phyloP scores from a whole-genome alignment of 2,329 filamentous ascomycete genomes.

The Pyrenophora graminea region DNA sequence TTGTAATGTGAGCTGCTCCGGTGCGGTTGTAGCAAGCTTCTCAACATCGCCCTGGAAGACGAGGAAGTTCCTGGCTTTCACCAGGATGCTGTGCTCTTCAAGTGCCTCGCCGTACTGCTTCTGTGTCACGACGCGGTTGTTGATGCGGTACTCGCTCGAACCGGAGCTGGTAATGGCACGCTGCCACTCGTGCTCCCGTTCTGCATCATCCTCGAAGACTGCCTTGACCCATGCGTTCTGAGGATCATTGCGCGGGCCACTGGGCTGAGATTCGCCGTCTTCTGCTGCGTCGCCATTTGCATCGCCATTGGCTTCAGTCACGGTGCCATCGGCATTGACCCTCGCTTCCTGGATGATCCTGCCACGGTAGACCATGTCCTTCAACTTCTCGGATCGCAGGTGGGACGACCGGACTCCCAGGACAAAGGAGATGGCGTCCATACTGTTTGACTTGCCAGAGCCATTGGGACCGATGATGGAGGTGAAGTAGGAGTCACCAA shows the following conservation, averaged over 20 bases:
- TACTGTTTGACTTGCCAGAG: slow-evolving; percentile 98
- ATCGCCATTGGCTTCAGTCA: slow-evolving; percentile 52
- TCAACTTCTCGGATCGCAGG: slow-evolving; percentile 87
- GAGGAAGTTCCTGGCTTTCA: slow-evolving; percentile 96
- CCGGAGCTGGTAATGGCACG: slow-evolving; percentile 87
- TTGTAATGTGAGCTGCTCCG: slow-evolving; percentile 87
- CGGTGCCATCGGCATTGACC: slow-evolving; percentile 89
- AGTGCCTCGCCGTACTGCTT: slow-evolving; percentile 92
- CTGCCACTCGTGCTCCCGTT: slow-evolving; percentile 94
- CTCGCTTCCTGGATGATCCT: slow-evolving; percentile 90
- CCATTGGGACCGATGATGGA: slow-evolving; percentile 99
- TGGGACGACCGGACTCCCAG: slow-evolving; percentile 99
- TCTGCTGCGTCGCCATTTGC: slow-evolving; percentile 51
- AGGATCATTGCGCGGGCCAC: slow-evolving; percentile 74
- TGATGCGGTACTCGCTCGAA: slow-evolving; percentile 94
- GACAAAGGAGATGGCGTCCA: slow-evolving; percentile 99
- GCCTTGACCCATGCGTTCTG: slow-evolving; percentile 99
- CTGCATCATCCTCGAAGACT: slow-evolving; percentile 96
- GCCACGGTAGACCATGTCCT: slow-evolving; percentile 94
- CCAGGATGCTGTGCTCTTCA: slow-evolving; percentile 92
- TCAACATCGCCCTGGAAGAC: slow-evolving; percentile 99
- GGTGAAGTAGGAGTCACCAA: slow-evolving; percentile 98
- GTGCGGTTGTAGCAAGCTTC: slow-evolving; percentile 91
- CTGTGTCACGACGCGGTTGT: slow-evolving; percentile 84
- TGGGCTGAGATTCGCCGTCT: slow-evolving; percentile 58